phyloP scores from a whole-genome alignment of 306 rosid genomes.

The Cucurbita pepo region DNA sequence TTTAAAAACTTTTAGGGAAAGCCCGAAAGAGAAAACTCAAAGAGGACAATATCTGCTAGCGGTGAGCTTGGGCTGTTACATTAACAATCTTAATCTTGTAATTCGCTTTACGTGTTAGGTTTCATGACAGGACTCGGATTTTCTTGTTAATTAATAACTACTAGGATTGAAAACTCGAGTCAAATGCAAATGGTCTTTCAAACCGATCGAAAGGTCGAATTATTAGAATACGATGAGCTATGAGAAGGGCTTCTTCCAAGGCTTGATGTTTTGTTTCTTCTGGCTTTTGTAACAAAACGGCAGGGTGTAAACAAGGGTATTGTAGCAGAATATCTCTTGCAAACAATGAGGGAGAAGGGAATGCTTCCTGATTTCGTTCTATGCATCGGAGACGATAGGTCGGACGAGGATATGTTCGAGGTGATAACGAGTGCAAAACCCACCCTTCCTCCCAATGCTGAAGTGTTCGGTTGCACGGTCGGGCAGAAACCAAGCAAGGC shows the following conservation, averaged over 20 bases:
- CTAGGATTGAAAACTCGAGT: not conserved
- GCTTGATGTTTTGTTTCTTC: not conserved
- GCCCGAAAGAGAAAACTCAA: too few species aligned
- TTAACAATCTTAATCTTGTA: not conserved
- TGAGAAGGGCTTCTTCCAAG: not conserved
- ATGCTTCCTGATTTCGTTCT: conserved; percentile 62
- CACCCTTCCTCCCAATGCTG: conserved; percentile 30
- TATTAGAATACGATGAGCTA: not conserved
- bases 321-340: conserved; percentile 55
- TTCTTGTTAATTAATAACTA: not conserved
- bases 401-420: conserved; percentile 88
- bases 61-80: too few species aligned
- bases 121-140: not conserved
- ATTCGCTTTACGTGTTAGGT: not conserved
- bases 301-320: conserved; percentile 88
- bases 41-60: too few species aligned
- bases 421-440: conserved; percentile 24
- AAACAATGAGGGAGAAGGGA: conserved; percentile 36
- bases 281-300: not conserved
- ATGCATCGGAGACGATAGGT: conserved; percentile 84
- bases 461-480: conserved; percentile 44
- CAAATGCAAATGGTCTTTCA: not conserved
- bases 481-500: conserved; percentile 58
- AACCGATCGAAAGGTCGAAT: not conserved
- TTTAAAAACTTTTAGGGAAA: too few species aligned